phyloP scores from a whole-genome alignment of 2,329 filamentous ascomycete genomes.

The Monilinia vaccinii-corymbosi region DNA sequence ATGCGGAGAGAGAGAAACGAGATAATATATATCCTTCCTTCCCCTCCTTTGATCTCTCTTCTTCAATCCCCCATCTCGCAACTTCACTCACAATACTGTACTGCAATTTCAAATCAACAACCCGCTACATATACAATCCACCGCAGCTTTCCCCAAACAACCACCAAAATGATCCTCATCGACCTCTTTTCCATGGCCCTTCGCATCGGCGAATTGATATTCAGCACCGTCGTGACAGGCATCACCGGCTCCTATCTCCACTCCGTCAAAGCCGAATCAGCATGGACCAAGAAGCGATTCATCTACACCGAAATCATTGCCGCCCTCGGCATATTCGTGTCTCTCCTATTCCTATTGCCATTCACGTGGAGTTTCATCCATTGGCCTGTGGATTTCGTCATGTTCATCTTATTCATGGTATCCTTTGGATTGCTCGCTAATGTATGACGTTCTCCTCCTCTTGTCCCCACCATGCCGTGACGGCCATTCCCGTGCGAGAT shows the following conservation, averaged over 20 bases:
- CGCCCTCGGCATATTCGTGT: conserved; percentile 57
- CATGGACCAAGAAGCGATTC: conserved; percentile 6
- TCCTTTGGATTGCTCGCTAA: conserved; percentile 36
- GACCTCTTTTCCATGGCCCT: neutral
- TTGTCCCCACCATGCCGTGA: neutral
- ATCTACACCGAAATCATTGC: conserved; percentile 32
- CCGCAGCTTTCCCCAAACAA: neutral
- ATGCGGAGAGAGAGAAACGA: neutral
- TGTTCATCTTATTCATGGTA: conserved; percentile 55
- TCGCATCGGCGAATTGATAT: neutral
- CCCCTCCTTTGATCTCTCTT: neutral
- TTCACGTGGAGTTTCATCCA: conserved; percentile 58
- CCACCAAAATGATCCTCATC: neutral
- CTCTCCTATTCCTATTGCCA: conserved; percentile 64
- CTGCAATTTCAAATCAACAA: neutral
- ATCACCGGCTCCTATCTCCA: conserved; percentile 1
- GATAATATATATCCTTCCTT: neutral
- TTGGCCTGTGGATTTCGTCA: conserved; percentile 61
- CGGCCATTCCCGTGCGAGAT: too few relatives aligned
- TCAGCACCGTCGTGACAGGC: neutral
- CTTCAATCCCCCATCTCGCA: neutral
- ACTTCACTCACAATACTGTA: neutral
- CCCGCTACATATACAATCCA: neutral
- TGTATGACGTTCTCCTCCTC: neutral
- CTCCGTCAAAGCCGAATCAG: neutral